These are phyloP conservation scores for Podospora pseudoanserina DNA, from an alignment of 495 filamentous ascomycete species.

Conservation along the genomic window DNA sequence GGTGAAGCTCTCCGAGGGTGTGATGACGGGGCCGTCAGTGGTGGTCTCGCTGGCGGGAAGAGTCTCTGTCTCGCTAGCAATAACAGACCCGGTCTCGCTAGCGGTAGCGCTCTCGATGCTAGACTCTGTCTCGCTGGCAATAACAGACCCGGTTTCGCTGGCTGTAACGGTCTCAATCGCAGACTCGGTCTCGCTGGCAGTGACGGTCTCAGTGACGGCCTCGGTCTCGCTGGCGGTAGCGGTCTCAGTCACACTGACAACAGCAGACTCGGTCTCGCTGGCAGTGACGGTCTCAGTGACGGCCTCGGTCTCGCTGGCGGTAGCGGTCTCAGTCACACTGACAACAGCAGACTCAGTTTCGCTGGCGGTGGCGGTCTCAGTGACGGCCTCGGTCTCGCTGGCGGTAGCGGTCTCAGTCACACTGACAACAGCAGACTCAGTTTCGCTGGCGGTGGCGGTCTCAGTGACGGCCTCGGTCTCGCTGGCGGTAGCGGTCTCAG, in stretches of 20 bases:
- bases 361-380: background rate
- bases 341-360: background rate
- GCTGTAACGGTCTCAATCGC: background rate
- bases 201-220: background rate
- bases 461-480: constrained; percentile 25
- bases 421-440: background rate
- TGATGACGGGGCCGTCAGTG: constrained; percentile 21
- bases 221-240: background rate
- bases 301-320: constrained; percentile 20
- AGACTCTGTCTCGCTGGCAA: background rate
- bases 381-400: background rate
- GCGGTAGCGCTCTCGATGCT: background rate
- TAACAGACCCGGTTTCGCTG: background rate
- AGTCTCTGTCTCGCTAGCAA: background rate
- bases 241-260: background rate
- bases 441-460: constrained; percentile 36
- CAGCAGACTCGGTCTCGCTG: background rate
- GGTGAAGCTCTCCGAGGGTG: constrained; percentile 33
- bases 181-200: background rate
- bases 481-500: constrained; percentile 32
- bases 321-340: constrained; percentile 8
- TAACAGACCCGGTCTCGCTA: background rate
- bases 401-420: constrained; percentile 29
- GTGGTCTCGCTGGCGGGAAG: background rate
- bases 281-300: background rate